Base-by-base conservation (phyloP, 345 rosid species). In the Lenwebbia sp. region DNA sequence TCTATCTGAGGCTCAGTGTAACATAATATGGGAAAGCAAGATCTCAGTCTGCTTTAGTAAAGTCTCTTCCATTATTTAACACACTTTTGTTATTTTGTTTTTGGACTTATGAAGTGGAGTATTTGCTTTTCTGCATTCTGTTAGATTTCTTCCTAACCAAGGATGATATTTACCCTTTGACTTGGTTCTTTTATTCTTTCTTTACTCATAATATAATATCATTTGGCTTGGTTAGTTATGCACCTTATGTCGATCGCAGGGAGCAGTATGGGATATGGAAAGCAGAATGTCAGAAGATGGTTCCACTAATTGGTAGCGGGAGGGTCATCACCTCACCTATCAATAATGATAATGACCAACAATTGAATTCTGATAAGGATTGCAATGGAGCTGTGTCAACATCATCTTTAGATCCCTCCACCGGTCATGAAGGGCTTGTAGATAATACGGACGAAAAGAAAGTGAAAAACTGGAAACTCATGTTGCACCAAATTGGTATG, bases 231-330 rank as follows among this genome's bases (percentile, higher is more conserved):
- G 14, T 57, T 62, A 41, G 51, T 78, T 23, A 52, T 85, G 40
- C 78, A 70, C 54, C 54, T 23, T 25, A 47, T 70, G 81, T 70
- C 47, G 0, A 37, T 70, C 47, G 9, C 89, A 97, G 99, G 97
- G 97, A 94, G 91, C 93, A 93, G 91, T 97, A 95, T 87, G 86
- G 82, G 53, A 85, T 85, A 83, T 94, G 95, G 98, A 96, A 97
- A 93, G 87, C 92, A 50, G 96, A 96, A 90, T 96, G 99, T 88
- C 93, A 91, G 90, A 89, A 87, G 74, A 92, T 96, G 95, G 93
- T 93, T 91, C 97, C 99, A 50, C 85, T 94, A 60, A 91, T 97
- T 90, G 99, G 99, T 55, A 94, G 94, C 82, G 99, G 98, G 41
- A 92, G 90, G 87, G 88, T 90, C 86, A 88, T 94, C 83, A 92